These are phyloP conservation scores for Heliamphora exappendiculata DNA, from an alignment of 148 eudicot genomes.

Conservation along the genomic window DNA sequence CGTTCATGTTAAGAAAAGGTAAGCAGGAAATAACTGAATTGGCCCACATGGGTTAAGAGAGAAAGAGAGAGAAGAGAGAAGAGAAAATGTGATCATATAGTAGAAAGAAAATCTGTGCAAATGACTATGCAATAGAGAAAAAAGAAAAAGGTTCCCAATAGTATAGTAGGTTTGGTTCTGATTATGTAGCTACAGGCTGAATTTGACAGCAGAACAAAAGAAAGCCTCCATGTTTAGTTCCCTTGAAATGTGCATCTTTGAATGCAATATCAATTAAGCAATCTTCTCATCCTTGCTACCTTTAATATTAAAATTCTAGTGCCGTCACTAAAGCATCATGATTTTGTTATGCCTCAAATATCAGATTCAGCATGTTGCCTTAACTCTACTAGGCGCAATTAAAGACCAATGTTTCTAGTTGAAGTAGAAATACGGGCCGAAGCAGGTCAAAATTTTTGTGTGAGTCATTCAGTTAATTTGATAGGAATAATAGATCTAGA, in stretches of 20 bases:
- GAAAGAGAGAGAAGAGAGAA: not conserved
- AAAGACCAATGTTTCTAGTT: not conserved
- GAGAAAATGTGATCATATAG: too few species aligned
- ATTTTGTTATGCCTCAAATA: not conserved
- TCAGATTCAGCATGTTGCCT: conserved; percentile 1
- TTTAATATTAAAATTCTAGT: not conserved
- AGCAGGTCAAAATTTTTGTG: not conserved
- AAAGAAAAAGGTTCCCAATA: not conserved
- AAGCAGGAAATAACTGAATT: not conserved
- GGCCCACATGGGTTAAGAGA: too few species aligned
- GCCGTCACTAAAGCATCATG: not conserved
- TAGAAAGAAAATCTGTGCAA: too few species aligned
- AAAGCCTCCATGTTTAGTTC: not conserved
- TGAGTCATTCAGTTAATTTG: conserved; percentile 1
- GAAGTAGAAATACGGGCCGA: not conserved
- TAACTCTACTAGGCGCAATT: not conserved
- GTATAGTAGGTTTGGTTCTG: not conserved
- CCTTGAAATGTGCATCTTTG: not conserved
- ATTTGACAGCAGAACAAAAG: not conserved
- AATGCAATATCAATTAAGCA: not conserved
- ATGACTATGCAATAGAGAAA: not conserved
- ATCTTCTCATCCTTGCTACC: not conserved
- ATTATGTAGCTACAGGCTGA: not conserved
- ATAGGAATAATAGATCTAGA: not conserved
- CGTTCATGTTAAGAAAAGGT: not conserved